Evolutionary conservation across 371 early-diverging fungal species (phyloP).

Genomic region (Choanephora cucurbitarum): DNA sequence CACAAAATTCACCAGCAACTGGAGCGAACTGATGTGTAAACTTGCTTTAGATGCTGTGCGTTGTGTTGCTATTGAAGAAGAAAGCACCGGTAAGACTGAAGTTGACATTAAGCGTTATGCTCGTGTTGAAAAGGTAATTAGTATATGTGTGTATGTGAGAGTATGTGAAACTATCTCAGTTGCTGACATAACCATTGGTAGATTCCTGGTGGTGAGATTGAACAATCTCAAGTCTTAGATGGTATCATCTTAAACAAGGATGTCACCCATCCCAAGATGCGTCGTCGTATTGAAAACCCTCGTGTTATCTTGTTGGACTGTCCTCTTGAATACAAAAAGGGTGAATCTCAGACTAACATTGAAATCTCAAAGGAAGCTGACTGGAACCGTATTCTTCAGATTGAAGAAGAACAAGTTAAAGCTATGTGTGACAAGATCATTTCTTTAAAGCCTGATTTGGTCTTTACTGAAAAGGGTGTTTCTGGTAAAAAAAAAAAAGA

Average conservation of each 20-base stretch:
- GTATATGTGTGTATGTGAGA: too few relatives aligned
- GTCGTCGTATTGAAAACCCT: conserved; percentile 98
- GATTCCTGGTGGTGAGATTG: conserved; percentile 98
- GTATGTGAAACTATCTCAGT: too few relatives aligned
- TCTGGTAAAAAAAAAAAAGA: conserved; percentile 58
- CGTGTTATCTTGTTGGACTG: conserved; percentile 98
- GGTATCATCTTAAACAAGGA: conserved; percentile 99
- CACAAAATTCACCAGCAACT: conserved; percentile 96
- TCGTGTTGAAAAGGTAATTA: conserved; percentile 95
- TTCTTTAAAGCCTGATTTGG: conserved; percentile 96
- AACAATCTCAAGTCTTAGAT: conserved; percentile 96
- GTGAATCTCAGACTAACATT: conserved; percentile 99
- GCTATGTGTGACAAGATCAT: conserved; percentile 96
- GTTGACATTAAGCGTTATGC: conserved; percentile 99
- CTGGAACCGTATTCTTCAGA: conserved; percentile 96
- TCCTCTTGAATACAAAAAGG: conserved; percentile 99
- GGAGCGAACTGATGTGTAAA: conserved; percentile 97
- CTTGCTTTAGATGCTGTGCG: conserved; percentile 97
- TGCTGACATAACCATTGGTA: conserved; percentile 36
- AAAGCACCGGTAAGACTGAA: conserved; percentile 73
- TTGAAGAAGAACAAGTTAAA: conserved; percentile 99
- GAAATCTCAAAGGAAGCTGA: conserved; percentile 97
- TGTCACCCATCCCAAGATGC: conserved; percentile 99
- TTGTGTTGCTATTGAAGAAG: conserved; percentile 79
- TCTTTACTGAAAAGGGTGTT: conserved; percentile 99